Base-by-base conservation (phyloP, 306 rosid species). In the Prunus campanulata region DNA sequence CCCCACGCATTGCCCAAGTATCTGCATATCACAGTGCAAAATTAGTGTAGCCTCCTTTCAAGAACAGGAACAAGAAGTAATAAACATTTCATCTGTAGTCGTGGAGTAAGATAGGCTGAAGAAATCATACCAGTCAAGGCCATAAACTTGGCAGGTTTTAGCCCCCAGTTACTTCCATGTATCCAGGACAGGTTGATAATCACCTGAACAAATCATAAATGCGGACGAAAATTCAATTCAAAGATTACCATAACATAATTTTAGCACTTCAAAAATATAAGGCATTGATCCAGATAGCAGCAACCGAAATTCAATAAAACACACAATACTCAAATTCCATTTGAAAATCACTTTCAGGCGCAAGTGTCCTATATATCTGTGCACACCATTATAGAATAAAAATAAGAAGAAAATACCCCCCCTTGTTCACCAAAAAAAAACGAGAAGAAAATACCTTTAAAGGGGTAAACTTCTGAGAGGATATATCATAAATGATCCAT, bases 91-190 rank as follows among this genome's bases (percentile, higher is more conserved):
- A 60, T 69, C 51, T 6, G 16, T 19, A 11, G 50, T 57, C 27
- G 66, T 12, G 51, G 75, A 59, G 7, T 15, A 71, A 66, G 54
- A 73, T 19, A 68, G 56, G 64, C n/a, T 19, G 20, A n/a, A 55
- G 74, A 74, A 79, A 44, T 27, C 85, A 50, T 85, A 88, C 96
- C 90, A 71, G 72, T 79, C 76, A 66, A 70, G 80, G 85, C 89
- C 88, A 86, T 87, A 88, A 73, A 85, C 76, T 65, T 59, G 74
- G 61, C 78, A 74, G 82, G 75, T 78, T 77, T 89, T 84, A 93
- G 86, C 97, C 97, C 29, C 94, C 97, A 6, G 80, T 80, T 67
- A 73, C 88, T 77, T 93, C 94, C 97, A 90, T 90, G 60, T 87
- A 72, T 48, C 79, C 60, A 74, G 83, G 59, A 79, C 70, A 76